A percentile compares a stretch with the other conserved stretches of the same genome.
Conservation (phyloP, 2,329 filamentous ascomycete species). For the Hypoxylon sp. region DNA sequence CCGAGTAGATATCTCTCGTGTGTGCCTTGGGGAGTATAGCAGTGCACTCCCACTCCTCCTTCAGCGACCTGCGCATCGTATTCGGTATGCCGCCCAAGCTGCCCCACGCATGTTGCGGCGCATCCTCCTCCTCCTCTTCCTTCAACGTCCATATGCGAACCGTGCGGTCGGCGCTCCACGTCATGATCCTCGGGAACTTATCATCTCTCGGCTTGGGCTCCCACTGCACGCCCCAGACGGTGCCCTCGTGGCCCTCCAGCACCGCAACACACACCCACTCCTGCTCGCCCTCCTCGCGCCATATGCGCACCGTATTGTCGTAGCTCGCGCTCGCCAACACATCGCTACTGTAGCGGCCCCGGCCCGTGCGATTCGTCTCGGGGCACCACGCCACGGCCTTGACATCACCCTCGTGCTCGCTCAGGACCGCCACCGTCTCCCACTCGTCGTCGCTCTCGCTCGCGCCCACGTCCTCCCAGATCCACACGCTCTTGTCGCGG, state of each 20-base stretch:
- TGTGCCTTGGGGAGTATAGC: conserved; percentile 81
- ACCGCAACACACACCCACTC: conserved; percentile 94
- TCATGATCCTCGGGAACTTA: conserved; percentile 75
- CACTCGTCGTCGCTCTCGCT: conserved; percentile 90
- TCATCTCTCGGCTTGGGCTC: conserved; percentile 63
- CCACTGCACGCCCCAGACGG: conserved; percentile 91
- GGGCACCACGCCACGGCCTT: conserved; percentile 96
- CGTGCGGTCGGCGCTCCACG: conserved; percentile 87
- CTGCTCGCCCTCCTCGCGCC: conserved; percentile 87
- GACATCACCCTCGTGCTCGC: conserved; percentile 95
- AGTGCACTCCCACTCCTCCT: conserved; percentile 88
- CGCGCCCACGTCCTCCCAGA: conserved; percentile 91
- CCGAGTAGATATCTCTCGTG: conserved; percentile 85
- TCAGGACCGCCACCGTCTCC: conserved; percentile 94
- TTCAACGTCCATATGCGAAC: conserved; percentile 84
- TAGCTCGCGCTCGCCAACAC: conserved; percentile 93
- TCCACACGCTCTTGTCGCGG: conserved; percentile 95
- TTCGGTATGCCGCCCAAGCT: conserved; percentile 80
- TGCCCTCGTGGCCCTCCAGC: conserved; percentile 84
- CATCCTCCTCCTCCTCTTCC: conserved; percentile 64
- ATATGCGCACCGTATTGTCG: conserved; percentile 90
- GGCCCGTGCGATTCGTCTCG: conserved; percentile 65
- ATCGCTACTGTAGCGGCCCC: conserved; percentile 71
- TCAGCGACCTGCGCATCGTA: conserved; percentile 83
- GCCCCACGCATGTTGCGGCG: conserved; percentile 56